Conservation (phyloP, 1,284 basidiomycete genomes). For the Boletus mariae region DNA sequence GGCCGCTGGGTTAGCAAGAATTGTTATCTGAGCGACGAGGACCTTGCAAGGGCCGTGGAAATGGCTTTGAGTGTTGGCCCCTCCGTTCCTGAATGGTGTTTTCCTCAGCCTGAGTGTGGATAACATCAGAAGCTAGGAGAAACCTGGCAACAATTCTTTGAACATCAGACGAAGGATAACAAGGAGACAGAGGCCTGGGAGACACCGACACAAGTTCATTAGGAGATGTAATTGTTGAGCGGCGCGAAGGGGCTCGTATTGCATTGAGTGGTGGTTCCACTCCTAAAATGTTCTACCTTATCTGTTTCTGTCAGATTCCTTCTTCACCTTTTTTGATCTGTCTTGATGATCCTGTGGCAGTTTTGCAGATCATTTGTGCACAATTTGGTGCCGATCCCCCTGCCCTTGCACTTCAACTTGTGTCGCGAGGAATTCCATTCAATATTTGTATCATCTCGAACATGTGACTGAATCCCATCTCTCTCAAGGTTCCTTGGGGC, state of each 20-base stretch:
- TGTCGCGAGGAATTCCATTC: neutral
- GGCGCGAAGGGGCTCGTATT: neutral
- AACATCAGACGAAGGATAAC: neutral
- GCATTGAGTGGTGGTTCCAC: neutral
- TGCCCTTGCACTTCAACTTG: neutral
- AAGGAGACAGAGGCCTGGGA: neutral
- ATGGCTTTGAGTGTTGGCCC: too few species aligned
- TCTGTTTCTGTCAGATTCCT: neutral
- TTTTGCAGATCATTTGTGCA: neutral
- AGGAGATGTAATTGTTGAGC: neutral
- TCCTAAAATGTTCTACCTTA: neutral
- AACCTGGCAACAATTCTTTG: neutral
- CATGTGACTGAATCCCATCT: neutral
- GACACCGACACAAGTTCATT: neutral
- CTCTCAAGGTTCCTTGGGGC: neutral
- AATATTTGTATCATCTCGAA: neutral
- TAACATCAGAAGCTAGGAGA: neutral
- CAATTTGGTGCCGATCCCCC: neutral
- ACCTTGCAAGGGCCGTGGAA: neutral
- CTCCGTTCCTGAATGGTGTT: too few species aligned
- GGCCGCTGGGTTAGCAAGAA: constrained; percentile 3
- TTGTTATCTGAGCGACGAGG: neutral
- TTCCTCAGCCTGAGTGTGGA: neutral
- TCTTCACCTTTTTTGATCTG: neutral
- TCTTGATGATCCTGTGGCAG: neutral